These are phyloP conservation scores for Tephrocybe sp. DNA, from an alignment of 768 basidiomycete species.

Conservation along the genomic window DNA sequence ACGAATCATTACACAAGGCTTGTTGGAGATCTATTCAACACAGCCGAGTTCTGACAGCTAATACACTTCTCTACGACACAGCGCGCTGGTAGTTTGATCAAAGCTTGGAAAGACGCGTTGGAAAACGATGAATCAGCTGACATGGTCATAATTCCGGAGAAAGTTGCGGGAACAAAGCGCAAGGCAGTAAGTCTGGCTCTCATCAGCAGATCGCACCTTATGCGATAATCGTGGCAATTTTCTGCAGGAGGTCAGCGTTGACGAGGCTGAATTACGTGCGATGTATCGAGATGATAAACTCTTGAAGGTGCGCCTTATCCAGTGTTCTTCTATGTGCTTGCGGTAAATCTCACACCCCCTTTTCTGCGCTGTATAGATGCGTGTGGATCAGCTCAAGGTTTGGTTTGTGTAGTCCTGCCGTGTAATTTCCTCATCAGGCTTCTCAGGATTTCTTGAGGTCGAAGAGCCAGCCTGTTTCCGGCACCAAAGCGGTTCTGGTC, in stretches of 20 bases:
- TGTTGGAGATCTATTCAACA: conserved; percentile 26
- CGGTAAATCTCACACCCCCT: conserved; percentile 11
- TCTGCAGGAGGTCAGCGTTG: conserved; percentile 55
- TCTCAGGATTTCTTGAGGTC: conserved; percentile 68
- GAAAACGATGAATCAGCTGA: conserved; percentile 63
- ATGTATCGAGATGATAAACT: conserved; percentile 58
- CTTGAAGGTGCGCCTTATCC: conserved; percentile 50
- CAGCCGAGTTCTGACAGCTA: conserved; percentile 21
- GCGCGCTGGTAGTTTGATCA: conserved; percentile 68
- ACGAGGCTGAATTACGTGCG: conserved; percentile 73
- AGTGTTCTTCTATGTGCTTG: neutral
- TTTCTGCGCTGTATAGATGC: conserved; percentile 44
- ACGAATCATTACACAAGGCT: conserved; percentile 79
- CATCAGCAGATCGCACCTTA: conserved; percentile 7
- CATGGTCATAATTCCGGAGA: conserved; percentile 36
- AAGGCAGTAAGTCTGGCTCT: conserved; percentile 55
- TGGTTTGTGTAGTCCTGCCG: too few relatives aligned
- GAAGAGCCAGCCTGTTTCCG: conserved; percentile 58
- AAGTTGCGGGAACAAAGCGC: conserved; percentile 55
- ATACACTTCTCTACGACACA: conserved; percentile 23
- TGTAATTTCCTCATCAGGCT: too few relatives aligned
- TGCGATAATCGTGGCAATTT: neutral
- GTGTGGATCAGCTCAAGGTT: conserved; percentile 78
- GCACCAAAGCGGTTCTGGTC: conserved; percentile 72
- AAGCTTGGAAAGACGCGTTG: conserved; percentile 68